Percentiles rank a stretch among this genome's conserved stretches.
Conservation (phyloP, 2,329 filamentous ascomycete species). For the Piedraia hortae region DNA sequence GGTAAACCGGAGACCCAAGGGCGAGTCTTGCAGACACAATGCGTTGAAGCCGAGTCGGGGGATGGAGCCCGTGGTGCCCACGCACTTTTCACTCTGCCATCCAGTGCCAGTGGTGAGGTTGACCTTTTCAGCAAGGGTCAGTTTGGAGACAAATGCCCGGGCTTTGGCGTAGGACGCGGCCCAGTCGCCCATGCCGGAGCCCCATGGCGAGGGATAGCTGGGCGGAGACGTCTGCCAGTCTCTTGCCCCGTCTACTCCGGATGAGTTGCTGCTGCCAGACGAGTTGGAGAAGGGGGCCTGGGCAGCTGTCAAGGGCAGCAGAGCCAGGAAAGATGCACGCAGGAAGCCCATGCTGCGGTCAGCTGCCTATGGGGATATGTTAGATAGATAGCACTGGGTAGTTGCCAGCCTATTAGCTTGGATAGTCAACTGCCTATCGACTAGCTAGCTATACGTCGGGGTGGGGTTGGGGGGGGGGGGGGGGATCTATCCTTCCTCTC, state of each 20-base stretch:
- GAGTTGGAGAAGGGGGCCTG: slow-evolving; percentile 8
- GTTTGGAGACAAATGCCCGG: slow-evolving; percentile 48
- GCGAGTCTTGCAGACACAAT: slow-evolving; percentile 70
- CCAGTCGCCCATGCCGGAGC: slow-evolving; percentile 48
- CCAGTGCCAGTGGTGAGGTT: slow-evolving; percentile 81
- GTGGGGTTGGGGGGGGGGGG: no score
- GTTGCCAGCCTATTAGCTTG: no score
- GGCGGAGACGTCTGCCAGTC: slow-evolving; percentile 26
- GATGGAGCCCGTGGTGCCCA: slow-evolving; percentile 45
- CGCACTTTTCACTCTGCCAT: slow-evolving; percentile 44
- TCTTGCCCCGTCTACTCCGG: slow-evolving; percentile 9
- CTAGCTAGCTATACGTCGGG: no score
- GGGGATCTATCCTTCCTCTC: no score
- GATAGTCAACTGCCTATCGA: no score
- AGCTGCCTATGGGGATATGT: no score
- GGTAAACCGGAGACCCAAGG: slow-evolving; percentile 47
- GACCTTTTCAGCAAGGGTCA: slow-evolving; percentile 73
- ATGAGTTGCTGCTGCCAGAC: slow-evolving; percentile 8
- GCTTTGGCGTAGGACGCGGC: slow-evolving; percentile 49
- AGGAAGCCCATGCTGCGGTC: slow-evolving; percentile 3
- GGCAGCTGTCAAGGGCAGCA: slow-evolving; percentile 7
- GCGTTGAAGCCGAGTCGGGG: slow-evolving; percentile 41
- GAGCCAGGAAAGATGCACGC: slow-evolving; percentile 7
- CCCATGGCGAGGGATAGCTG: slow-evolving; percentile 71
- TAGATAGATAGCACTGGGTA: no score